A percentile compares a stretch with the other conserved stretches of the same genome.
phyloP scores from a whole-genome alignment of 129 eudicot genomes.

The Artemisia annua region DNA sequence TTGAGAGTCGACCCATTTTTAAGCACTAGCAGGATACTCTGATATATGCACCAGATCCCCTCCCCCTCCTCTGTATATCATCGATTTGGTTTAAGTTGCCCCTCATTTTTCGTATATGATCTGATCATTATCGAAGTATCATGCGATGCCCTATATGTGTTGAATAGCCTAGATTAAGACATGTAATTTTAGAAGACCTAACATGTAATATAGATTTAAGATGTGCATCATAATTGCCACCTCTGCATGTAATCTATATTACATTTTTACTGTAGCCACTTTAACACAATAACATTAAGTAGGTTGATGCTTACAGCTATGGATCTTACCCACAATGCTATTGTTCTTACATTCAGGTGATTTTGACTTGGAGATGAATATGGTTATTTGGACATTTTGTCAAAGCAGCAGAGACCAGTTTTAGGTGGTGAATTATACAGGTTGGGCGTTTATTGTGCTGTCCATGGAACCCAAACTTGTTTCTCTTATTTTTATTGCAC shows the following conservation, averaged over 20 bases:
- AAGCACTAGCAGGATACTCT: too few relatives aligned
- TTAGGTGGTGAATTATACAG: slow-evolving; percentile 43
- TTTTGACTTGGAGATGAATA: slow-evolving; percentile 27
- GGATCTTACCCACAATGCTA: neutral
- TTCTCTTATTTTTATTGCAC: neutral
- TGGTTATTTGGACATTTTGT: slow-evolving; percentile 26
- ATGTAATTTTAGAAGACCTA: too few relatives aligned
- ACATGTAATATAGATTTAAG: too few relatives aligned
- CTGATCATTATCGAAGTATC: too few relatives aligned
- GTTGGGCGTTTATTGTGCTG: slow-evolving; percentile 29
- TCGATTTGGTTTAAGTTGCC: too few relatives aligned
- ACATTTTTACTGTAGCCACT: too few relatives aligned
- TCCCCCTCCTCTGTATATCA: too few relatives aligned
- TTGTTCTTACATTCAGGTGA: slow-evolving; percentile 26
- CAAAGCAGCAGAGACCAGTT: slow-evolving; percentile 18
- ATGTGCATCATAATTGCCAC: neutral
- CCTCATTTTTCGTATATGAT: too few relatives aligned
- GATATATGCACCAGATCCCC: too few relatives aligned
- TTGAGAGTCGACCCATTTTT: too few relatives aligned
- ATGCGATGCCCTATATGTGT: too few relatives aligned
- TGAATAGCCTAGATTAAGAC: too few relatives aligned
- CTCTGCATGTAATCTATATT: neutral
- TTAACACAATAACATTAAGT: neutral
- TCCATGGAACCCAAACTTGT: slow-evolving; percentile 23
- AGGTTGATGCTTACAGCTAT: neutral